phyloP scores from a whole-genome alignment of 208 protist species.

The Angomonas deanei region DNA sequence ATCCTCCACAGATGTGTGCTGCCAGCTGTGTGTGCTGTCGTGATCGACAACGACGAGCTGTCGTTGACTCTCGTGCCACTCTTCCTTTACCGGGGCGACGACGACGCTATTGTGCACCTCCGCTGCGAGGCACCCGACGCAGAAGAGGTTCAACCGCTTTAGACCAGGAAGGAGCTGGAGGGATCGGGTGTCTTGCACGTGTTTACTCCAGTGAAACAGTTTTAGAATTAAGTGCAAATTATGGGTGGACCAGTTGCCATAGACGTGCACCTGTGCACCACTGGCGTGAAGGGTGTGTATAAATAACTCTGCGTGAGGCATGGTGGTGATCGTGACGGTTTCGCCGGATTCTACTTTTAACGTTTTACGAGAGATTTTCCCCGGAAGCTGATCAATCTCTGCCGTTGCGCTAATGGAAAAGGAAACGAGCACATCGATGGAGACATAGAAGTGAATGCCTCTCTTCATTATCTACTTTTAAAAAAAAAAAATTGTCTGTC shows the following conservation, averaged over 20 bases:
- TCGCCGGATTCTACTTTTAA: slow-evolving; percentile 16
- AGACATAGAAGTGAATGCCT: slow-evolving; percentile 68
- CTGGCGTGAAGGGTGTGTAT: slow-evolving; percentile 54
- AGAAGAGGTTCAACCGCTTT: slow-evolving; percentile 22
- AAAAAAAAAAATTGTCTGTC: too few species aligned
- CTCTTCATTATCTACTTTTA: slow-evolving; percentile 23
- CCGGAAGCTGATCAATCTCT: slow-evolving; percentile 17
- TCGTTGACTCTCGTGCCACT: slow-evolving; percentile 30
- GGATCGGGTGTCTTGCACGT: slow-evolving; percentile 31
- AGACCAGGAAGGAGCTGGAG: slow-evolving; percentile 30
- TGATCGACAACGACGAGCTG: slow-evolving; percentile 52
- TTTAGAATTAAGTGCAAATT: slow-evolving; percentile 29
- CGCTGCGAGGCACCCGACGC: slow-evolving; percentile 20
- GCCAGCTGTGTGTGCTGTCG: neutral
- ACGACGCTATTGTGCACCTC: slow-evolving; percentile 35
- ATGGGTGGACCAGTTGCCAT: slow-evolving; percentile 38
- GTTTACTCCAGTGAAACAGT: slow-evolving; percentile 38
- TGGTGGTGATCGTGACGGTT: slow-evolving; percentile 26
- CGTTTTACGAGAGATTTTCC: slow-evolving; percentile 31
- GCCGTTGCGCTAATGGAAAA: slow-evolving; percentile 15
- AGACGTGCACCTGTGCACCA: slow-evolving; percentile 42
- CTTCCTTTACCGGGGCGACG: neutral
- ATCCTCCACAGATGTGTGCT: neutral
- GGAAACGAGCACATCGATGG: slow-evolving; percentile 43
- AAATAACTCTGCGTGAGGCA: slow-evolving; percentile 55